Conservation (phyloP, 495 filamentous ascomycete species). For the Xylaria scruposa region DNA sequence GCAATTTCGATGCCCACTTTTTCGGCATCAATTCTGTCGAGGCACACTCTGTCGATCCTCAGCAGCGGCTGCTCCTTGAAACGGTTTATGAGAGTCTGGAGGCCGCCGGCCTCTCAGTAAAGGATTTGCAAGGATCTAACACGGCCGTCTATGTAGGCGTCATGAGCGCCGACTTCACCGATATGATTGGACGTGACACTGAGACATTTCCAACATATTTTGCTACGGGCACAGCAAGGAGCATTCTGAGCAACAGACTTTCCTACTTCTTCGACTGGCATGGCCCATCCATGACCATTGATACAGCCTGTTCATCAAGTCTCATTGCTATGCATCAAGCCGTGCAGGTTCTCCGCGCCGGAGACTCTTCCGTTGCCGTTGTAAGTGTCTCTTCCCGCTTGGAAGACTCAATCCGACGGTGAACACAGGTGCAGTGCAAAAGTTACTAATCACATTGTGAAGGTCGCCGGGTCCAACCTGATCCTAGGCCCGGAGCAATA, state of each 20-base stretch:
- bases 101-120: constrained; percentile 49
- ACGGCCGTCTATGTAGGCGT: constrained; percentile 53
- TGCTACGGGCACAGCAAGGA: constrained; percentile 49
- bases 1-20: constrained; percentile 50
- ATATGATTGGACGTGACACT: constrained; percentile 47
- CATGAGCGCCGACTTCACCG: constrained; percentile 54
- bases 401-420: background rate
- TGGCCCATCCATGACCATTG: constrained; percentile 52
- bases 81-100: constrained; percentile 40
- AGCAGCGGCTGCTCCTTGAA: constrained; percentile 51
- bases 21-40: constrained; percentile 44
- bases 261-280: constrained; percentile 65
- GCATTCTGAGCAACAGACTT: constrained; percentile 49
- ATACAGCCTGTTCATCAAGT: constrained; percentile 48
- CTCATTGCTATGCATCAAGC: constrained; percentile 59
- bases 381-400: background rate
- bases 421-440: background rate
- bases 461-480: constrained; percentile 16
- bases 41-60: constrained; percentile 39
- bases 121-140: constrained; percentile 49
- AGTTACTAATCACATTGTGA: background rate
- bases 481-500: constrained; percentile 47
- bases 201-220: constrained; percentile 49
- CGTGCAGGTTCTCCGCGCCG: constrained; percentile 53
- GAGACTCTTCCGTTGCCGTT: constrained; percentile 53